Base-by-base conservation (phyloP, 139 green algal species). In the Chlamydomonas sp. region DNA sequence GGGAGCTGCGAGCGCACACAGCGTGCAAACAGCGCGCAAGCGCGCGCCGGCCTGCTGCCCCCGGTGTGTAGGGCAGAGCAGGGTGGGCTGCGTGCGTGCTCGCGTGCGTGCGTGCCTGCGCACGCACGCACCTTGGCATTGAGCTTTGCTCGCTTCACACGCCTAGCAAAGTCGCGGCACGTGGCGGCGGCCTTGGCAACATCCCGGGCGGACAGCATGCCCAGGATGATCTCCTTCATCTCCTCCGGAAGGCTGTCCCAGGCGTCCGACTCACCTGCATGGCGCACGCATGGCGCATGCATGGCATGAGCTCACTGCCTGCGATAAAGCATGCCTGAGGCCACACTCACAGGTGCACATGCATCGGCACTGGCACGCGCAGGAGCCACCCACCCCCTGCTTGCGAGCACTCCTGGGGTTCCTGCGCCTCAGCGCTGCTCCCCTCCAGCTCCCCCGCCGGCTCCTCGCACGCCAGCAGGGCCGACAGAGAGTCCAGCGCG, bases 81-180 rank as follows among this genome's bases (percentile, higher is more conserved):
- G n/a, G n/a, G n/a, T n/a, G n/a, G n/a, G n/a, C n/a, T n/a, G n/a
- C n/a, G n/a, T n/a, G n/a, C n/a, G n/a, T n/a, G n/a, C n/a, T n/a
- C n/a, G n/a, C n/a, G n/a, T n/a, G n/a, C n/a, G n/a, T n/a, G n/a
- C n/a, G n/a, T n/a, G n/a, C n/a, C n/a, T n/a, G n/a, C n/a, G n/a
- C n/a, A n/a, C n/a, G n/a, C n/a, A n/a, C n/a, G n/a, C n/a, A 67
- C 37, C 6, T 60, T 62, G 3, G 60, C 35, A 49, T 72, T 77
- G 48, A 63, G 67, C 3, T 65, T 58, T 6, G 50, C 8, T 8
- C n/a, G 24, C 5, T 58, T 28, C 1, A 74, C 75, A 2, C 69
- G 47, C 4, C 30, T 50, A 20, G 70, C 43, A 48, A 81, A 81
- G 64, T 77, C 70, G 26, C 26, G 13, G 75, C 75, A 81, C 8